phyloP scores from a whole-genome alignment of 257 asterid genomes.

The Gentiana dahurica region DNA sequence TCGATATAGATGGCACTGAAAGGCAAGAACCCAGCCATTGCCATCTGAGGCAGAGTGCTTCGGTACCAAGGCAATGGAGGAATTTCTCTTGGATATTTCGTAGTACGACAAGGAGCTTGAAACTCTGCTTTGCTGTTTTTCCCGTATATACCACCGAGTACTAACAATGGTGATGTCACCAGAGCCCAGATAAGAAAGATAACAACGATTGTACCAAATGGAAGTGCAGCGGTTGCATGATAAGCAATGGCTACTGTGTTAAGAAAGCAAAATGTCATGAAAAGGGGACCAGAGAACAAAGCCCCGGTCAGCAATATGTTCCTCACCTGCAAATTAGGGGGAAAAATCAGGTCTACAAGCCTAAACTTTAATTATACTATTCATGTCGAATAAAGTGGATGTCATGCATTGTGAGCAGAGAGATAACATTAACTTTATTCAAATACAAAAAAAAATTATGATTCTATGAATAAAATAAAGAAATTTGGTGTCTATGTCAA shows the following conservation, averaged over 20 bases:
- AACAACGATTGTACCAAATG: conserved; percentile 42
- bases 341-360: background rate
- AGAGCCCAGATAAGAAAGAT: conserved; percentile 39
- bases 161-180: conserved; percentile 37
- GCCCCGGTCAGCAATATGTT: conserved; percentile 34
- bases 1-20: conserved; percentile 45
- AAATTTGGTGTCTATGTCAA: background rate
- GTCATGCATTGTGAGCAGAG: too few species aligned
- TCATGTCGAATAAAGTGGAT: too few species aligned
- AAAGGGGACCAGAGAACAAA: conserved; percentile 34
- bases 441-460: background rate
- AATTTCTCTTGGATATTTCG: conserved; percentile 41
- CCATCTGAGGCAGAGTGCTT: conserved; percentile 38
- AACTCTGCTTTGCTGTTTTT: conserved; percentile 36
- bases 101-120: conserved; percentile 42
- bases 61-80: conserved; percentile 40
- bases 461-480: too few species aligned
- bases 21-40: conserved; percentile 44
- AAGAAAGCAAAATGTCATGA: conserved; percentile 32
- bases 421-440: too few species aligned
- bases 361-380: background rate
- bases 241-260: conserved; percentile 39
- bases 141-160: conserved; percentile 40
- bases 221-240: conserved; percentile 38
- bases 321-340: conserved; percentile 23